Evolutionary conservation across 768 basidiomycete species (phyloP), one percentile per base, ranked within the genome.

Genomic region (Phanerochaete carnosa): DNA sequence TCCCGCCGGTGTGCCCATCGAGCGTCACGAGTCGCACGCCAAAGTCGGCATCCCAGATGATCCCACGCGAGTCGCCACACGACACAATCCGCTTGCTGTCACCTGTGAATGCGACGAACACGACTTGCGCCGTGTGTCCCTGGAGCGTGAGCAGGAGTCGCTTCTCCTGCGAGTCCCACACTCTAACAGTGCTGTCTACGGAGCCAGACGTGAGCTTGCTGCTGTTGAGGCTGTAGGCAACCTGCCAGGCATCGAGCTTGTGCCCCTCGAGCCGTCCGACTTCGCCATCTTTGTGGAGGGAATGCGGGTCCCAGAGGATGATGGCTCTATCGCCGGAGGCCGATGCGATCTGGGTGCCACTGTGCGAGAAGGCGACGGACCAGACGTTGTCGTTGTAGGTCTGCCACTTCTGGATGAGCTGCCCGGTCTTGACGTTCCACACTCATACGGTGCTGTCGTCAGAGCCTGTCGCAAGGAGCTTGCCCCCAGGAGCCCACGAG

Each of bases 191-290:
- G 22, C 30, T 32, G 62, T 72, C 72, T 25, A 57, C 28, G 11
- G 68, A 68, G 2, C 65, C 67, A 0, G 69, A 66, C 23, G 66
- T 66, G 53, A 70, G 43, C 26, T 13, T 45, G 16, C 26, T 55
- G 15, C 64, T 66, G 58, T 71, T 68, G 15, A 53, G 62, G 3
- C 67, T 70, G 62, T 67, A 72, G 2, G 60, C 57, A 13, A 67
- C 62, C 2, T 63, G 47, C n/a, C 55, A 53, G 2, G 69, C 55
- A 0, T 29, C 19, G 28, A 32, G 52, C 6, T 43, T 37, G 43
- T 70, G 65, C 22, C 28, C 47, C 26, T 29, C 47, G 11, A 26
- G 47, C 6, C 28, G 25, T 5, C 23, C 6, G 23, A 19, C 12
- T 5, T 7, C 9, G 3, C 25, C 63, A 2, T 53, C 30, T 12